These are phyloP conservation scores for Irpex rosettiformis DNA, from an alignment of 1,284 basidiomycete genomes.

Conservation along the genomic window DNA sequence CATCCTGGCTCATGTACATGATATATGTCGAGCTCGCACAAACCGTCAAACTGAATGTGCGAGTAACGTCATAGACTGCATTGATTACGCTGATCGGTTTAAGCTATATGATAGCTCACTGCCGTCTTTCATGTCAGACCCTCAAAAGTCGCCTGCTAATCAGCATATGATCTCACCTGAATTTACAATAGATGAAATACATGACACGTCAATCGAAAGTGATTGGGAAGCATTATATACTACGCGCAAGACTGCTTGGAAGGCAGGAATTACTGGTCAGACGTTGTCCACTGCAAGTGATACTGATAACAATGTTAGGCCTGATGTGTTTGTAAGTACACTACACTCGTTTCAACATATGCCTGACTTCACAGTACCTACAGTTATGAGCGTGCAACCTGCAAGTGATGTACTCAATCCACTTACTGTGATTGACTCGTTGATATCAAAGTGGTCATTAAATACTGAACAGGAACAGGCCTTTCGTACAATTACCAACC, in stretches of 20 bases:
- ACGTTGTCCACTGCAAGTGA: not conserved
- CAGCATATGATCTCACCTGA: not conserved
- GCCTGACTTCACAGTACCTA: not conserved
- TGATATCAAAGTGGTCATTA: not conserved
- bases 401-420: not conserved
- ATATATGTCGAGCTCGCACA: not conserved
- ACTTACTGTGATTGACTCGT: not conserved
- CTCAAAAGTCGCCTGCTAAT: not conserved
- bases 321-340: not conserved
- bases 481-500: not conserved
- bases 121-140: not conserved
- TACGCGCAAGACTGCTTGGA: not conserved
- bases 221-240: not conserved
- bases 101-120: not conserved
- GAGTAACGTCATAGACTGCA: not conserved
- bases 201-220: not conserved
- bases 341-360: not conserved
- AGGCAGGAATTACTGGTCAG: not conserved
- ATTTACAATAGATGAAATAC: not conserved
- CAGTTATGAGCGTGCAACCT: not conserved
- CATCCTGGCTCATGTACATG: not conserved
- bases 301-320: not conserved
- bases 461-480: not conserved
- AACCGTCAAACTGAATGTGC: not conserved
- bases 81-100: not conserved